Evolutionary conservation across 805 yeast genomes (phyloP), one percentile per base, ranked within the genome.

Genomic region (Jamesozyma gamospora): DNA sequence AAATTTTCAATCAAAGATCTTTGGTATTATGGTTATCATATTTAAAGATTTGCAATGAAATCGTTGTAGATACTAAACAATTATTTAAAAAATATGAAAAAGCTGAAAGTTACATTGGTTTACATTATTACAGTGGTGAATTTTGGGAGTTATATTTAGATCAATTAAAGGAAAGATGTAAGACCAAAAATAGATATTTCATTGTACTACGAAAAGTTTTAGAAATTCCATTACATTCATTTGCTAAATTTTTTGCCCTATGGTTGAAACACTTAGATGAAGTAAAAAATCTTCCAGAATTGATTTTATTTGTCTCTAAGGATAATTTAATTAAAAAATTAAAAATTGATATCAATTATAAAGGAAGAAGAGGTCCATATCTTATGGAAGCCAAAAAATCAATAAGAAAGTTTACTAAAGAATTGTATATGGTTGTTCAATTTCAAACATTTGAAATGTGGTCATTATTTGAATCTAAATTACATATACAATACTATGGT

Each of bases 121-220:
- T 56, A 41, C 65, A 61, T 48, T 61, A 49, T 34, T 50, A 47
- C 39, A 50, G 58, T 39, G 61, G 62, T 13, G 62, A 56, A 30
- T 61, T 60, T 46, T 61, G 65, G 65, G 52, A 50, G 24, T 24
- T 61, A 33, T 61, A 61, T 35, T 38, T 61, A 24, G 45, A 54
- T 10, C 62, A 56, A 34, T 25, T 58, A 5, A 34, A 40, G 27
- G 41, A 43, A 34, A 47, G 61, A 28, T 49, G 58, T 32, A 41
- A 32, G 10, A 40, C 51, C 0, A 47, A 43, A 8, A 42, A 40
- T n/a, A 45, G 50, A 28, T 60, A 56, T 40, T 42, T 52, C n/a
- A 45, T 47, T 16, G 43, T 53, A 4, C 46, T 61, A 12, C 48
- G 64, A 31, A 52, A 59, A 30, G 39, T 57, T 2, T 31, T 61